These are phyloP conservation scores for Trypanosoma lewisi DNA, from an alignment of 208 protist species.

Conservation along the genomic window DNA sequence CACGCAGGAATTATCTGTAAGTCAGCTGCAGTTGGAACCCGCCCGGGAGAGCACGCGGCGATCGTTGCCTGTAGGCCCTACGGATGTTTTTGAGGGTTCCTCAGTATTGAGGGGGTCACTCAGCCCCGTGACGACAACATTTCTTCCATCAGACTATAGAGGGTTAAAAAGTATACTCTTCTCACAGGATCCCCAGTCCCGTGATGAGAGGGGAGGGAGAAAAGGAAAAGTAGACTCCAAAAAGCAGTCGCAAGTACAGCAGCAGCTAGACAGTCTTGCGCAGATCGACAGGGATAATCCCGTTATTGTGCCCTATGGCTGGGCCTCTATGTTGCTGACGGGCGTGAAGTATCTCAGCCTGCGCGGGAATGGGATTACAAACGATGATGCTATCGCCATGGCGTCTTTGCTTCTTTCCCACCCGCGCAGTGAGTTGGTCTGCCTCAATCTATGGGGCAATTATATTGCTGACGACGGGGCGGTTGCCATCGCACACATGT, in stretches of 20 bases:
- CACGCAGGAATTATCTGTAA: neutral
- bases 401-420: conserved; percentile 46
- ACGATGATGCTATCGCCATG: conserved; percentile 44
- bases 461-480: conserved; percentile 73
- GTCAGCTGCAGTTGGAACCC: neutral
- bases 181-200: conserved; percentile 60
- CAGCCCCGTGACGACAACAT: conserved; percentile 13
- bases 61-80: neutral
- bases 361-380: conserved; percentile 79
- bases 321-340: conserved; percentile 74
- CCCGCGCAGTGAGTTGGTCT: conserved; percentile 64
- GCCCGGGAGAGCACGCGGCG: neutral
- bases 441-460: conserved; percentile 89
- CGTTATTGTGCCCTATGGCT: conserved; percentile 58
- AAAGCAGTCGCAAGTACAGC: conserved; percentile 69
- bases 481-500: conserved; percentile 43
- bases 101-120: neutral
- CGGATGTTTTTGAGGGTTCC: neutral
- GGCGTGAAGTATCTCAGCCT: conserved; percentile 73
- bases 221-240: conserved; percentile 85
- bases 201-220: conserved; percentile 74
- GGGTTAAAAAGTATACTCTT: conserved; percentile 58
- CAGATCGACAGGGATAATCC: conserved; percentile 64
- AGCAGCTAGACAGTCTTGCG: conserved; percentile 59
- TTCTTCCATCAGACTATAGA: conserved; percentile 69